Base-by-base conservation (phyloP, 1,139 yeast genomes). In the Nakaseomyces delphensis region DNA sequence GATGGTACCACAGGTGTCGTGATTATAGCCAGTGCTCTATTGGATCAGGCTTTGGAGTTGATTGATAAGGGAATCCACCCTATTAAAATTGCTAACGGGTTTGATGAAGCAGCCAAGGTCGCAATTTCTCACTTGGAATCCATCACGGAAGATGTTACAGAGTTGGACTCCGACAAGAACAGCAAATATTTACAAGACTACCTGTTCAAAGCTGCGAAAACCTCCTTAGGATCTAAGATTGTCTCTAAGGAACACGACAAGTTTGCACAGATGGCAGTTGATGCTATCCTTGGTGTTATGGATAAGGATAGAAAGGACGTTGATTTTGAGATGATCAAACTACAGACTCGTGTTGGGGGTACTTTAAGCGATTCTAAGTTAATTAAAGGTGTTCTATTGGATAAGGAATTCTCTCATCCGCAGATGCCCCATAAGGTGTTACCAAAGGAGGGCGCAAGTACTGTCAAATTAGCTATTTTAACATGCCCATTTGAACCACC, bases 401-500 rank as follows among this genome's bases (percentile, higher is more conserved):
- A 91, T 64, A 93, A 91, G 68, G 98, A 91, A 58, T 89, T 89
- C 67, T 86, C 96, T 4, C 98, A 93, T 65, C 96, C 97, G 6
- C 98, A 93, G 66, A 93, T 93, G 98, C 91, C 95, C 39, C 85
- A 84, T 59, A 66, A 66, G 43, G 74, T 91, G 38, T 25, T 48
- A 28, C 59, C 64, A 21, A 54, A 49, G 29, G 61, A 55, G 5
- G 63, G 62, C 10, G 42, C 51, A 21, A 71, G 74, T 46, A 83
- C 89, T 64, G 94, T 89, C 51, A 85, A 83, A 63, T 74, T 93
- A 51, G 98, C 98, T 41, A 89, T 91, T 52, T 73, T 91, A 62
- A 91, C 99, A 2, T 89, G 97, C 69, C 97, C 99, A 55, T 91
- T 91, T 62, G 99, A 91, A 70, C 99, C 99, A 36, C 99, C 99